Conservation (phyloP, 768 basidiomycete species). For the Royoungia palumana region DNA sequence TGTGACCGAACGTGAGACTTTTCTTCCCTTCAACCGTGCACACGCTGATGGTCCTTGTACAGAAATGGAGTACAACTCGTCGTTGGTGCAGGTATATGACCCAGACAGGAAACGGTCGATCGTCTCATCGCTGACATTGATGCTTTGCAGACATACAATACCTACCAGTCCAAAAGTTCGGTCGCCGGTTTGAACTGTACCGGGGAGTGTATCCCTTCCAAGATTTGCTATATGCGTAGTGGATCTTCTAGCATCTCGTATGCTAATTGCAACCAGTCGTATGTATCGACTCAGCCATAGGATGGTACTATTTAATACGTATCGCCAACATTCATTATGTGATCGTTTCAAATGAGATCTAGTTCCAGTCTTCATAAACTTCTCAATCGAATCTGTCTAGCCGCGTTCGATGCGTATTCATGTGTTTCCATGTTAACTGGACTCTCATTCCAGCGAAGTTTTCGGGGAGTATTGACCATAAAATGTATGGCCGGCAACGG, state of each 20-base stretch:
- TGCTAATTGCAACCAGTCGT: constrained; percentile 59
- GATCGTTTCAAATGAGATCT: too few relatives aligned
- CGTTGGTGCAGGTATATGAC: constrained; percentile 21
- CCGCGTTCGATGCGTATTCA: too few relatives aligned
- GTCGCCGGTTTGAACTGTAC: constrained; percentile 49
- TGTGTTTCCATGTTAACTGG: too few relatives aligned
- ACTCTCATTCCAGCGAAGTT: too few relatives aligned
- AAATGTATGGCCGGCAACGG: too few relatives aligned
- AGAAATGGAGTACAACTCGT: constrained; percentile 25
- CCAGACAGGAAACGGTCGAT: not conserved
- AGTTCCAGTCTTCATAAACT: too few relatives aligned
- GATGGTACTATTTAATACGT: not conserved
- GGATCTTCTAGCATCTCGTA: constrained; percentile 58
- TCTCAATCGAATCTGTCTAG: too few relatives aligned
- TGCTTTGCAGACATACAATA: constrained; percentile 51
- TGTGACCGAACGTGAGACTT: constrained; percentile 59
- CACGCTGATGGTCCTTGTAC: not conserved
- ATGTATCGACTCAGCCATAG: constrained; percentile 43
- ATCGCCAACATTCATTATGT: too few relatives aligned
- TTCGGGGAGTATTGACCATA: too few relatives aligned
- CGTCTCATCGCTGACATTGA: not conserved
- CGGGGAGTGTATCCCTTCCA: constrained; percentile 53
- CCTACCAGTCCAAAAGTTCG: constrained; percentile 68
- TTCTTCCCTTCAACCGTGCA: not conserved
- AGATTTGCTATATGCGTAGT: constrained; percentile 71